Conservation (phyloP, 768 basidiomycete genomes). For the Podaxis sp. region DNA sequence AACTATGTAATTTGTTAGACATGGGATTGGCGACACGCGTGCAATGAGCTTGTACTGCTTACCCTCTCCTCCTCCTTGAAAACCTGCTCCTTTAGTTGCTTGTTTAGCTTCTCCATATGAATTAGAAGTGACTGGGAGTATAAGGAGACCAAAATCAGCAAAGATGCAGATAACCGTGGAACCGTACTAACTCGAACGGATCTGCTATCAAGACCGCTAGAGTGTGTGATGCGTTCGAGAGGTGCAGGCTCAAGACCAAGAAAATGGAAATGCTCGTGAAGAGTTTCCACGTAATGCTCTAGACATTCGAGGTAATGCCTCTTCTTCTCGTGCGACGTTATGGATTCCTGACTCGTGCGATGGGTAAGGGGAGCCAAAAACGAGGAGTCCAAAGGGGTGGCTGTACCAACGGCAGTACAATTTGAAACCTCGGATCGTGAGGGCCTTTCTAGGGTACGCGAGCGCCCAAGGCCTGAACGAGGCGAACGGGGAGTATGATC, state of each 20-base stretch:
- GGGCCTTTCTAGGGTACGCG: conserved; percentile 47
- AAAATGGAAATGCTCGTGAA: conserved; percentile 60
- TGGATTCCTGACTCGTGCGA: conserved; percentile 50
- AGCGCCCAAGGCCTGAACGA: conserved; percentile 6
- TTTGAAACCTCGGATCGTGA: conserved; percentile 57
- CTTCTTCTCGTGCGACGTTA: conserved; percentile 79
- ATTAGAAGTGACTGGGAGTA: conserved; percentile 61
- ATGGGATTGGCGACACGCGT: neutral
- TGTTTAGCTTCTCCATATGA: conserved; percentile 62
- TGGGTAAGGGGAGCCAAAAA: neutral
- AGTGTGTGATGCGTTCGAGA: conserved; percentile 50
- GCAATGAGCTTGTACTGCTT: conserved; percentile 15
- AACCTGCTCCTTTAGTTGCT: conserved; percentile 49
- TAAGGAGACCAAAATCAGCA: neutral
- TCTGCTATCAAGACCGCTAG: conserved; percentile 57
- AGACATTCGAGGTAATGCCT: conserved; percentile 71
- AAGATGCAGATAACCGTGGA: neutral
- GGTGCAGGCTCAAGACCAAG: conserved; percentile 45
- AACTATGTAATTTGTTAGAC: conserved; percentile 21
- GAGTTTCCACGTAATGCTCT: conserved; percentile 66
- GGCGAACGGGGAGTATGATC: neutral
- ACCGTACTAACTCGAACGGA: conserved; percentile 55
- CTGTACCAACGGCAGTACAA: neutral
- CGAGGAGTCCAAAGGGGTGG: neutral
- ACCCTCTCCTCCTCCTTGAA: conserved; percentile 59